phyloP scores from a whole-genome alignment of 2,329 filamentous ascomycete genomes.

The Zalaria obscura region DNA sequence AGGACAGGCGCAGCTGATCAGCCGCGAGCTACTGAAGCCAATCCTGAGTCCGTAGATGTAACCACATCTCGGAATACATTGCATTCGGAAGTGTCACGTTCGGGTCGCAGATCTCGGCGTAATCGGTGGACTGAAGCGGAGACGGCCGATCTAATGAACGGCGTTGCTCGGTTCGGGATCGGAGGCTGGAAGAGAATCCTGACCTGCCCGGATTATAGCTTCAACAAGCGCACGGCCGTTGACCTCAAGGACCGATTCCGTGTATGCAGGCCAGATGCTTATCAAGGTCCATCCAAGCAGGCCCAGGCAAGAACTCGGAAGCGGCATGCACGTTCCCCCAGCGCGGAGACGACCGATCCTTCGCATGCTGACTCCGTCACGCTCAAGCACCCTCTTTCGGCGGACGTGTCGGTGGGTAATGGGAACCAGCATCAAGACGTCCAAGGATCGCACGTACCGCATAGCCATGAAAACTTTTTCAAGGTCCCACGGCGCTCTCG shows the following conservation, averaged over 20 bases:
- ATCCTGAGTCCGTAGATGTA: background rate
- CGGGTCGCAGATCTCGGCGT: conserved; percentile 8
- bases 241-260: conserved; percentile 48
- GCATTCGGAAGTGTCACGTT: conserved; percentile 13
- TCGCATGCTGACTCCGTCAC: no score
- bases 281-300: conserved; percentile 10
- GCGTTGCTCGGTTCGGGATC: conserved; percentile 46
- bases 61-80: background rate
- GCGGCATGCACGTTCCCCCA: no score
- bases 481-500: no score
- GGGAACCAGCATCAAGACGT: no score
- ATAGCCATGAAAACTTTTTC: no score
- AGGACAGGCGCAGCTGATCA: background rate
- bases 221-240: conserved; percentile 44
- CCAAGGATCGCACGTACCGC: no score
- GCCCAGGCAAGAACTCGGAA: no score
- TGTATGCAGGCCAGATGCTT: conserved; percentile 37
- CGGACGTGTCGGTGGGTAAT: no score
- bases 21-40: background rate
- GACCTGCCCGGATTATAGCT: conserved; percentile 39
- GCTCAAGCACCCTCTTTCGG: no score
- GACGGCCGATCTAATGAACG: conserved; percentile 41
- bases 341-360: no score
- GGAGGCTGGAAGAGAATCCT: conserved; percentile 52
- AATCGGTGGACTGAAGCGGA: conserved; percentile 51